phyloP scores from a whole-genome alignment of 108 stramenopile species.

The Nannochloropsis oceanica region DNA sequence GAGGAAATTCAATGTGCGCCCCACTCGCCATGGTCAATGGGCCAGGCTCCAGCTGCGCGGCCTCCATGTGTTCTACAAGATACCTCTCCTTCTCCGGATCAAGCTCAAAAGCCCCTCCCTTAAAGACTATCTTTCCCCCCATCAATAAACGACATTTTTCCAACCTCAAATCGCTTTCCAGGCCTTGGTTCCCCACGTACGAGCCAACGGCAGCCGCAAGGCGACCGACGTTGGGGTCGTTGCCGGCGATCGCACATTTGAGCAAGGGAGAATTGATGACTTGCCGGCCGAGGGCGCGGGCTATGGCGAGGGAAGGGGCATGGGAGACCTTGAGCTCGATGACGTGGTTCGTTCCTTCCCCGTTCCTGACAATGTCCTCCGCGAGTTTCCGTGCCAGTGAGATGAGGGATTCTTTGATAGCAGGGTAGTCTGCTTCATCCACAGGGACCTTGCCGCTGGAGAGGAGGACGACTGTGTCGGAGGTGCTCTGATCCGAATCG shows the following conservation, averaged over 20 bases:
- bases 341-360: constrained; percentile 94
- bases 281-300: constrained; percentile 66
- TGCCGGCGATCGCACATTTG: constrained; percentile 88
- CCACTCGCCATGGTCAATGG: background rate
- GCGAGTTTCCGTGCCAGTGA: constrained; percentile 61
- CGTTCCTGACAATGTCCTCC: constrained; percentile 89
- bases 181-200: constrained; percentile 49
- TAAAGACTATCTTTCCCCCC: constrained; percentile 72
- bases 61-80: constrained; percentile 68
- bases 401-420: constrained; percentile 59
- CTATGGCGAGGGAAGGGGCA: constrained; percentile 47
- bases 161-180: background rate
- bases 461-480: constrained; percentile 69
- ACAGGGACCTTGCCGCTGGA: constrained; percentile 52
- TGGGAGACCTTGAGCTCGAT: constrained; percentile 66
- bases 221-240: constrained; percentile 98
- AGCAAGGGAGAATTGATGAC: constrained; percentile 82
- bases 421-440: constrained; percentile 37
- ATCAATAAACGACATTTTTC: constrained; percentile 41
- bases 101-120: constrained; percentile 70
- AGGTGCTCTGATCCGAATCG: constrained; percentile 87
- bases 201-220: constrained; percentile 82
- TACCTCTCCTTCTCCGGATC: constrained; percentile 73
- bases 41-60: constrained; percentile 45
- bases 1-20: constrained; percentile 45